A percentile compares a stretch with the other conserved stretches of the same genome.
Conservation (phyloP, 352 stramenopile genomes). For the Phytophthora palmivora region DNA sequence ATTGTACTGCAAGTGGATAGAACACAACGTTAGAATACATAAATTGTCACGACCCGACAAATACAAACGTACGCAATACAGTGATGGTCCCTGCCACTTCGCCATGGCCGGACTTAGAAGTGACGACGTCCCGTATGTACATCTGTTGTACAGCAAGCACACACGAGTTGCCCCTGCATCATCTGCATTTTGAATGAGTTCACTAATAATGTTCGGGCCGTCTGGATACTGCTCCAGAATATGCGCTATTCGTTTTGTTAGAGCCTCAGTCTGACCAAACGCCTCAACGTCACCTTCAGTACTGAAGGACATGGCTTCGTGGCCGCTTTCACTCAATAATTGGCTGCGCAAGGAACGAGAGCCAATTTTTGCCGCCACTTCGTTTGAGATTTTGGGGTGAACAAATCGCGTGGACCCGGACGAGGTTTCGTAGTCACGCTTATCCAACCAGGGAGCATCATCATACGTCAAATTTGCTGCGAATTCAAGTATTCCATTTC, state of each 20-base stretch:
- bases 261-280: slow-evolving; percentile 81
- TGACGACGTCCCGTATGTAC: slow-evolving; percentile 74
- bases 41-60: slow-evolving; percentile 20
- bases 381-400: slow-evolving; percentile 81
- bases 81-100: slow-evolving; percentile 89
- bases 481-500: slow-evolving; percentile 47
- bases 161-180: slow-evolving; percentile 89
- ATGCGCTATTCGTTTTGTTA: slow-evolving; percentile 82
- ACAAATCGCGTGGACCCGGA: slow-evolving; percentile 52
- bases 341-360: slow-evolving; percentile 65
- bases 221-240: slow-evolving; percentile 89
- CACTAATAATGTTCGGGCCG: slow-evolving; percentile 87
- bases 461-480: slow-evolving; percentile 65
- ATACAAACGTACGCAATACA: slow-evolving; percentile 75
- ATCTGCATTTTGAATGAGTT: slow-evolving; percentile 95
- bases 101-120: slow-evolving; percentile 79
- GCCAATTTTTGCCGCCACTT: slow-evolving; percentile 73
- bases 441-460: slow-evolving; percentile 75
- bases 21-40: slow-evolving; percentile 10
- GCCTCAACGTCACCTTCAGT: slow-evolving; percentile 59
- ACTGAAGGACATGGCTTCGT: slow-evolving; percentile 53
- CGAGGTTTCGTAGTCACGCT: slow-evolving; percentile 43
- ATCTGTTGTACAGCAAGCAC: slow-evolving; percentile 78
- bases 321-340: slow-evolving; percentile 48
- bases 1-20: slow-evolving; percentile 75